Evolutionary conservation across 345 rosid species (phyloP), one percentile per base, ranked within the genome.

Genomic region (Clausena lansium): DNA sequence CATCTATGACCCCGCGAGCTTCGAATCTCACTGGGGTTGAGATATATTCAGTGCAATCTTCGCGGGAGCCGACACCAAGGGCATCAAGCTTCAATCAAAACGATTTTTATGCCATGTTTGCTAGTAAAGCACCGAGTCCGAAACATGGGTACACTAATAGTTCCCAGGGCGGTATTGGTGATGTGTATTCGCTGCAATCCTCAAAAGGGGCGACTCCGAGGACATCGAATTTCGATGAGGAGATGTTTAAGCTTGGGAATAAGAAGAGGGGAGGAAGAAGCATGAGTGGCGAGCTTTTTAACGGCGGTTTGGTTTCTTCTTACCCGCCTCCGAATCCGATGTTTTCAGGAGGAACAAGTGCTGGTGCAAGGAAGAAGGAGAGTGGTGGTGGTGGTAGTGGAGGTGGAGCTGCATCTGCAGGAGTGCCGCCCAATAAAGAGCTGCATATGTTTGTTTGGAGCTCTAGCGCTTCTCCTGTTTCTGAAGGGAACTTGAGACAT

Each of bases 41-140:
- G 86, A 84, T 89, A 54, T 89, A 82, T 63, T 87, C 90, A 0
- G 84, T 85, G 1, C 89, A 83, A 70, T 84, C 87, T 9, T 87
- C 90, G 0, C 54, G 84, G 24, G 84, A 83, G 20, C 89, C 88
- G 0, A 86, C 87, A 0, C 90, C 90, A 1, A 87, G 89, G 71
- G 86, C 86, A 15, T 87, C 92, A 4, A 89, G 90, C 36, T 85
- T 87, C 35, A 89, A 84, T 47, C 87, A 83, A n/a, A 83, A 82
- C 61, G 88, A 89, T 77, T 84, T 87, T 54, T 84, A 83, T 77
- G 79, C 76, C 39, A 78, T 75, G 78, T 76, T 66, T 55, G 71
- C 78, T 15, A 66, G 78, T 11, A 76, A 76, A 11, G 73, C 65
- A 1, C 69, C 79, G 7, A 55, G 80, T 63, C 59, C 73, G 11